phyloP scores from a whole-genome alignment of 805 yeast genomes.

The Saccharomycopsis fermentans region DNA sequence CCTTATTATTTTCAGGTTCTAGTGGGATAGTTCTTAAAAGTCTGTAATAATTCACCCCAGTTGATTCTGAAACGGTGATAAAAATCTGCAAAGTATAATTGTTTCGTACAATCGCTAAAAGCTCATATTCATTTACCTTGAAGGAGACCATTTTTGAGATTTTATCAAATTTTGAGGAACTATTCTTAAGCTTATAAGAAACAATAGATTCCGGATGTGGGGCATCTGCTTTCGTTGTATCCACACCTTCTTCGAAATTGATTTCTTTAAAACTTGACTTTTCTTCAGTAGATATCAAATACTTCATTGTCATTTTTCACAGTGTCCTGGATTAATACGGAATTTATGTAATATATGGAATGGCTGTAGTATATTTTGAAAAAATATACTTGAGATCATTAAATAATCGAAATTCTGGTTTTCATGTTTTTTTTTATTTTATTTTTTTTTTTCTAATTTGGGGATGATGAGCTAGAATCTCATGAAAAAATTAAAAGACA shows the following conservation, averaged over 20 bases:
- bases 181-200: constrained; percentile 1
- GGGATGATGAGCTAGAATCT: no score
- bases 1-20: neutral
- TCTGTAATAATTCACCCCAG: neutral
- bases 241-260: constrained; percentile 8
- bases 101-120: constrained; percentile 7
- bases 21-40: constrained; percentile 3
- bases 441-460: neutral
- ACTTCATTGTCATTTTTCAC: no score
- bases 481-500: neutral
- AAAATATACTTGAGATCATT: neutral
- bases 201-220: constrained; percentile 6
- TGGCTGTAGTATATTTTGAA: neutral
- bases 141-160: constrained; percentile 5
- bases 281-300: constrained; percentile 10
- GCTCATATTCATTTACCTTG: neutral
- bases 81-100: constrained; percentile 8
- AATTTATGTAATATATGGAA: no score
- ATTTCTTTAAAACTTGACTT: constrained; percentile 12
- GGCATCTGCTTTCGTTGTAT: constrained; percentile 12
- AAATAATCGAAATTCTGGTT: neutral
- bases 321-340: no score
- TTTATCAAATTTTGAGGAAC: neutral
- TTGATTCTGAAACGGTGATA: neutral
- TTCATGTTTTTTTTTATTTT: neutral